These are phyloP conservation scores for Aspergillus vadensis DNA, from an alignment of 2,329 filamentous ascomycete species.

Conservation along the genomic window DNA sequence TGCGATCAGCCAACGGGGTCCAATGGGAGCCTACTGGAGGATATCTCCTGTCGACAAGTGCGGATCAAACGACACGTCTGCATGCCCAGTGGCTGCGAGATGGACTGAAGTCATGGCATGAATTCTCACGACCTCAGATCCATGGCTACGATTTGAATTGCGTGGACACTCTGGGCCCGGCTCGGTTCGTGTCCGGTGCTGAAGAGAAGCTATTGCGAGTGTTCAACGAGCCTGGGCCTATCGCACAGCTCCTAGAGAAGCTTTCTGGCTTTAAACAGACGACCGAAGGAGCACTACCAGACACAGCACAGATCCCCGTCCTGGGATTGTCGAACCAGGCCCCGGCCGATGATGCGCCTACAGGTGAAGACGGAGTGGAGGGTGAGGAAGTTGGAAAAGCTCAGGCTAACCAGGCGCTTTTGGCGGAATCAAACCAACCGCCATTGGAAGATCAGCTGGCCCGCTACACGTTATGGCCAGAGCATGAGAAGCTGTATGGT, in stretches of 20 bases:
- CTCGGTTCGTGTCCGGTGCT: conserved; percentile 87
- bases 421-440: conserved; percentile 67
- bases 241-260: conserved; percentile 70
- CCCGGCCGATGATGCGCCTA: conserved; percentile 54
- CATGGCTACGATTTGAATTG: conserved; percentile 98
- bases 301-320: conserved; percentile 92
- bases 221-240: conserved; percentile 83
- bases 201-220: conserved; percentile 98
- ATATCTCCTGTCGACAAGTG: conserved; percentile 85
- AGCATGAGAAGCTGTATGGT: conserved; percentile 94
- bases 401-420: conserved; percentile 24
- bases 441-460: conserved; percentile 88
- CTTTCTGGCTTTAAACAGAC: conserved; percentile 63
- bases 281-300: conserved; percentile 60
- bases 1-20: conserved; percentile 75
- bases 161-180: conserved; percentile 71
- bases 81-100: conserved; percentile 74
- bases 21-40: conserved; percentile 80
- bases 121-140: conserved; percentile 93
- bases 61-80: conserved; percentile 89
- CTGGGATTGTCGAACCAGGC: conserved; percentile 96
- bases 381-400: conserved; percentile 32
- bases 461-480: conserved; percentile 90
- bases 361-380: conserved; percentile 44
- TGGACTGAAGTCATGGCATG: conserved; percentile 73